Evolutionary conservation across 768 basidiomycete species (phyloP), one percentile per base, ranked within the genome.

Genomic region (Russula sp.): DNA sequence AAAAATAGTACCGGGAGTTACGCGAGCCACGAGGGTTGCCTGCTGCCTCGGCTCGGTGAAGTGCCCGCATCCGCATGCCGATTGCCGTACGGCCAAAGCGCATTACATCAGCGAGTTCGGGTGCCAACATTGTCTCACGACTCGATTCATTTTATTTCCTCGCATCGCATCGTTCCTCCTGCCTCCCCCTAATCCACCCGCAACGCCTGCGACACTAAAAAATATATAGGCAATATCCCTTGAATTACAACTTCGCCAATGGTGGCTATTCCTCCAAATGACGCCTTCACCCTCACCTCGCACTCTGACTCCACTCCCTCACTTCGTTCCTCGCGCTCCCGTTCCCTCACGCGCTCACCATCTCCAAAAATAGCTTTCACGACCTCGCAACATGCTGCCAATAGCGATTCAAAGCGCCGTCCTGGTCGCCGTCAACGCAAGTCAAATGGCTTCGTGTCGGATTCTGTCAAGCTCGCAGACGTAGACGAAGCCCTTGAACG

Each of bases 301-400:
- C 64, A 62, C 57, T 59, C 64, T 5, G 66, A 65, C 41, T 56
- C 64, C 3, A 39, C 62, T 51, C 64, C 66, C 20, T 60, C 64
- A n/a, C 57, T 66, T 32, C 60, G 64, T 55, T 48, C 60, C 58
- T 61, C 66, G 18, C 65, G 64, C 32, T 67, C 66, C 18, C 66
- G 66, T 41, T 67, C 66, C 49, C 50, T 65, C 55, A 67, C 66
- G 16, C 66, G 66, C 54, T 67, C 66, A 0, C 66, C 66, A 16
- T 66, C 65, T 1, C 66, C 66, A 22, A 67, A 66, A 50, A 67
- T 67, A n/a, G 36, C 66, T 52, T 67, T 67, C 42, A 22, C 64
- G 16, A 48, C 64, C 1, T 41, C 66, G 1, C 53, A 60, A n/a
- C 65, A 65, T 47, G 25, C 32, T 5, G 5, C 63, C 11, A 57